A percentile compares a stretch with the other conserved stretches of the same genome.
These are phyloP conservation scores for Cladosporium sp. DNA, from an alignment of 2,329 filamentous ascomycete species.

Conservation along the genomic window DNA sequence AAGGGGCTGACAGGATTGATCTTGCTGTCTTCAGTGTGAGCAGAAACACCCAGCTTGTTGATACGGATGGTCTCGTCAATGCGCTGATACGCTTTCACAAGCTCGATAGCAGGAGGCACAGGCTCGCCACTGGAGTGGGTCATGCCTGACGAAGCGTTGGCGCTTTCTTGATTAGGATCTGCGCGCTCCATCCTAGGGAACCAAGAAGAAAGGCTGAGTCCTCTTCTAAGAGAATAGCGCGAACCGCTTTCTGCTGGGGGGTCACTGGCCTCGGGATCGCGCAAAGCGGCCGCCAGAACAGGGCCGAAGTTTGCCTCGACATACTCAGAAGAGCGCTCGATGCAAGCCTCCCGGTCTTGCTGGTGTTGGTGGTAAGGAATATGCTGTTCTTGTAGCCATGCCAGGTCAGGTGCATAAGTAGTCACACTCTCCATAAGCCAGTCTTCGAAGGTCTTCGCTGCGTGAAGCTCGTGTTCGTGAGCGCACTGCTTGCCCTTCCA, in stretches of 20 bases:
- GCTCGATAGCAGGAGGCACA: slow-evolving; percentile 27
- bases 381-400: slow-evolving; percentile 46
- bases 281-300: slow-evolving; percentile 25
- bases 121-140: slow-evolving; percentile 10
- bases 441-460: slow-evolving; percentile 60
- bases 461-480: slow-evolving; percentile 62
- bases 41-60: slow-evolving; percentile 45
- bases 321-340: slow-evolving; percentile 29
- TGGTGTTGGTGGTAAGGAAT: slow-evolving; percentile 37
- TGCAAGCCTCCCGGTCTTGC: slow-evolving; percentile 30
- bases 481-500: slow-evolving; percentile 91
- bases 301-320: slow-evolving; percentile 33
- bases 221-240: slow-evolving; percentile 19
- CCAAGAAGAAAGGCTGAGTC: slow-evolving; percentile 23
- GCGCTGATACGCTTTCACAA: slow-evolving; percentile 57
- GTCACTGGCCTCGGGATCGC: not conserved
- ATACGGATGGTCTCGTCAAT: slow-evolving; percentile 56
- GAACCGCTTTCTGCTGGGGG: not conserved
- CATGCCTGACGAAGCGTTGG: not conserved
- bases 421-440: slow-evolving; percentile 63
- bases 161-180: not conserved
- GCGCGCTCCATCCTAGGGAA: slow-evolving; percentile 20
- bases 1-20: slow-evolving; percentile 28
- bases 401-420: slow-evolving; percentile 49
- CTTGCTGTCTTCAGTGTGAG: slow-evolving; percentile 21